Base-by-base conservation (phyloP, 257 asterid species). In the Fraxinus americana region DNA sequence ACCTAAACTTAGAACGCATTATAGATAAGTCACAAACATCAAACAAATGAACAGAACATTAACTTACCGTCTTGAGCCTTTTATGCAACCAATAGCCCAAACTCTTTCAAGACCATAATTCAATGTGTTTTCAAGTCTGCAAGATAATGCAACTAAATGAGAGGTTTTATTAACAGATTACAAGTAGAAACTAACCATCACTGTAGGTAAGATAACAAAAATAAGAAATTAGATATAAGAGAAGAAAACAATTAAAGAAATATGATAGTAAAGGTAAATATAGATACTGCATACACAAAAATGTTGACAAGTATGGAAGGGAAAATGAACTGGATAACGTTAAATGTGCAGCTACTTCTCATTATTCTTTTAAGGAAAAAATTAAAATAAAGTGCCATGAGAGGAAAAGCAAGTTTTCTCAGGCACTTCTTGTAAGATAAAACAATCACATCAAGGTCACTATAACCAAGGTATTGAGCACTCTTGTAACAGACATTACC, bases 91-190 rank as follows among this genome's bases (percentile, higher is more conserved):
- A 80, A 94, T 78, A 7, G 99, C 92, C 99, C 99, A 96, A 84
- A 96, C 99, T 86, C 99, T 90, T 86, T 96, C 98, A 86, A 96
- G 96, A 35, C 97, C 97, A 91, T 96, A 96, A 83, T 96, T 94
- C 87, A 96, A 80, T 7, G 99, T 96, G 86, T 94, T 92, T 82
- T 96, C 99, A 72, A 92, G 94, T 83, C 99, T 96, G 97, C 83
- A 78, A 80, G 81, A 83, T 41, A 66, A 75, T 52, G 75, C 7
- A 79, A 70, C 72, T 73, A 10, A 63, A 70, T 83, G 79, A 86
- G 87, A 77, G 72, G 72, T 76, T 61, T 43, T 63, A 74, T 52
- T 29, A 7, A 45, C 23, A 69, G 57, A 17, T 12, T 79, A 63
- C 68, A 50, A 76, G 23, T 16, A 25, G 66, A 52, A 77, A 75